Conservation (phyloP, 495 filamentous ascomycete genomes). For the Lasiosphaeriaceae sp. region DNA sequence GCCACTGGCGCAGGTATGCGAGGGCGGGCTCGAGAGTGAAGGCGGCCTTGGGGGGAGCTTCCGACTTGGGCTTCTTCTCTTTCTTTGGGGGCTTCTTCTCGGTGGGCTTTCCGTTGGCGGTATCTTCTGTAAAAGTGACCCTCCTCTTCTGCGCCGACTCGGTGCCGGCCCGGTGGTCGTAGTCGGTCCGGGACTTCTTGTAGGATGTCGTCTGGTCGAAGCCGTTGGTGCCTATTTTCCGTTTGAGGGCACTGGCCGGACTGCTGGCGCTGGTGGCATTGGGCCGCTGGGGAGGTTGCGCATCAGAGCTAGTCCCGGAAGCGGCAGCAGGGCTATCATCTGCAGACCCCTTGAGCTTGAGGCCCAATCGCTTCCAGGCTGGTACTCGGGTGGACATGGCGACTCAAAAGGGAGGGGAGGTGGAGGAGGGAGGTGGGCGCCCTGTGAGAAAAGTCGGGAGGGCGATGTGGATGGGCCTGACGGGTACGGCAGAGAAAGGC, state of each 20-base stretch:
- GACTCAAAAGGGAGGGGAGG: conserved; percentile 7
- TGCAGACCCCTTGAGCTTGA: conserved; percentile 62
- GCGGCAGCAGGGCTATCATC: conserved; percentile 36
- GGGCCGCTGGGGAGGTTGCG: conserved; percentile 4
- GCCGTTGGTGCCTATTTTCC: conserved; percentile 21
- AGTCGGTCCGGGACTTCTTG: conserved; percentile 27
- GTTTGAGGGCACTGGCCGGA: conserved; percentile 32
- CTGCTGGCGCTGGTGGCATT: conserved; percentile 21
- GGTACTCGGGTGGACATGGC: conserved; percentile 50
- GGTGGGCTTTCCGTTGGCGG: conserved; percentile 31
- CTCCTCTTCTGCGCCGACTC: conserved; percentile 51
- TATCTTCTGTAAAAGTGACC: conserved; percentile 73
- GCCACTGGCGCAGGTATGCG: conserved; percentile 67
- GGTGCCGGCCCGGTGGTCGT: conserved; percentile 13
- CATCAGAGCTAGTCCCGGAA: conserved; percentile 13
- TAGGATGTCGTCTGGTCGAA: conserved; percentile 27
- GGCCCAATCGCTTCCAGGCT: conserved; percentile 72
- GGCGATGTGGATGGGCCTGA: background rate
- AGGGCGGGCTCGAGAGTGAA: conserved; percentile 58
- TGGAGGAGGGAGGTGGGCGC: conserved; percentile 7
- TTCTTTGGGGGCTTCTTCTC: conserved; percentile 25
- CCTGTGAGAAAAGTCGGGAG: background rate
- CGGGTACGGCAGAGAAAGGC: background rate
- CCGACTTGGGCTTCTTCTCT: conserved; percentile 34
- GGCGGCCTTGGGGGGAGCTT: conserved; percentile 24